Base-by-base conservation (phyloP, 805 yeast species). In the Cyberlindnera mycetangii region DNA sequence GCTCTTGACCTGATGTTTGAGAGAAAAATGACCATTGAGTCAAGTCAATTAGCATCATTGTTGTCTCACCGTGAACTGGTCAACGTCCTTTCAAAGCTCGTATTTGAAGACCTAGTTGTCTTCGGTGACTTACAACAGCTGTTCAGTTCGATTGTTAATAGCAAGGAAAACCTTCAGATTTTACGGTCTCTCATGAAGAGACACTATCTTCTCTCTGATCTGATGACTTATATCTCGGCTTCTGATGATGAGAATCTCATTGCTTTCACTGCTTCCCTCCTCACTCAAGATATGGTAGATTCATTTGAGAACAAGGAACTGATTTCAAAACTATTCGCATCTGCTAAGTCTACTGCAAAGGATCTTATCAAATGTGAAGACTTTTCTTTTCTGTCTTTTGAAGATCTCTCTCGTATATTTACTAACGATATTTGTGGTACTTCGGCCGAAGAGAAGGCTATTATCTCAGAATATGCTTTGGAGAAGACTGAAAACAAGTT, bases 361-460 rank as follows among this genome's bases (percentile, higher is more conserved):
- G 53, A 43, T 37, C 51, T 41, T 48, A 59, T 56, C 33, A 37
- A 31, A n/a, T 32, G 44, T 30, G 62, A 58, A 15, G 41, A 60
- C 39, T 61, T 76, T 62, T 52, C 53, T 37, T 54, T 61, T 22
- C 55, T 47, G 53, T 68, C 65, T 19, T 66, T 51, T 20, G 55
- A 50, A 21, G 61, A 62, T 28, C 58, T 60, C 32, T 54, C 64
- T 14, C 43, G 47, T 12, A 61, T 62, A 32, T 60, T 57, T 49
- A 56, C 53, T 1, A 45, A 45, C 28, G 7, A 41, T 5, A 8
- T 12, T 28, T 16, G n/a, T 35, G 5, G 31, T 5, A 41, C 51
- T 5, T 21, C 56, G 0, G 56, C 48, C 3, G 62, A 60, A 2
- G 58, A 70, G 18, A 58, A 51, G 16, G 22, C 22, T 0, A 21